Conservation (phyloP, 2,329 filamentous ascomycete genomes). For the Tolypocladium ovalisporum region DNA sequence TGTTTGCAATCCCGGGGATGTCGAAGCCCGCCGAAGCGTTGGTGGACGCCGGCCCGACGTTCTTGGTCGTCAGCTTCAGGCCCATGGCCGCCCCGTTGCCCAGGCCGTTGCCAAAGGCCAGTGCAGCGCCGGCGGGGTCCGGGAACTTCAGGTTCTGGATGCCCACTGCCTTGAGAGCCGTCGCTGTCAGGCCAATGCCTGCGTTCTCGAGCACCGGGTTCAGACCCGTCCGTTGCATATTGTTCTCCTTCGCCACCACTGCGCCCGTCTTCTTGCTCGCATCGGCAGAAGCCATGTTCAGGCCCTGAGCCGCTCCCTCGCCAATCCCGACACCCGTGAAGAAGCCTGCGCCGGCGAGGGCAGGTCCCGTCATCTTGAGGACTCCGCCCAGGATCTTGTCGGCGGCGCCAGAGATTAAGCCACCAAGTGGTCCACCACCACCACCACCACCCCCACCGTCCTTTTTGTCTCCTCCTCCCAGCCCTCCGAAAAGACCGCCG, state of each 20-base stretch:
- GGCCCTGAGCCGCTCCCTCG: conserved; percentile 12
- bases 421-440: background rate
- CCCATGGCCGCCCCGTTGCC: conserved; percentile 12
- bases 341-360: conserved; percentile 7
- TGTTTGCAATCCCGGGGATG: background rate
- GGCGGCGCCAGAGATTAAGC: conserved; percentile 1
- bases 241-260: conserved; percentile 14
- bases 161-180: conserved; percentile 14
- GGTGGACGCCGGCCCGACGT: conserved; percentile 8
- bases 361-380: conserved; percentile 1
- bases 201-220: conserved; percentile 18
- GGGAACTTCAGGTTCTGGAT: conserved; percentile 7
- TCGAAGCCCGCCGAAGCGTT: conserved; percentile 5
- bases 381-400: background rate
- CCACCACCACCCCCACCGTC: background rate
- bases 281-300: conserved; percentile 8
- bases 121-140: conserved; percentile 6
- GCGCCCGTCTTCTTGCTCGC: conserved; percentile 6
- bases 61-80: conserved; percentile 8
- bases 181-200: conserved; percentile 15
- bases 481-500: background rate
- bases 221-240: conserved; percentile 16
- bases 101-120: conserved; percentile 11
- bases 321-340: conserved; percentile 15
- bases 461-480: background rate